Base-by-base conservation (phyloP, 2,329 filamentous ascomycete species). In the Cryphonectria japonica region DNA sequence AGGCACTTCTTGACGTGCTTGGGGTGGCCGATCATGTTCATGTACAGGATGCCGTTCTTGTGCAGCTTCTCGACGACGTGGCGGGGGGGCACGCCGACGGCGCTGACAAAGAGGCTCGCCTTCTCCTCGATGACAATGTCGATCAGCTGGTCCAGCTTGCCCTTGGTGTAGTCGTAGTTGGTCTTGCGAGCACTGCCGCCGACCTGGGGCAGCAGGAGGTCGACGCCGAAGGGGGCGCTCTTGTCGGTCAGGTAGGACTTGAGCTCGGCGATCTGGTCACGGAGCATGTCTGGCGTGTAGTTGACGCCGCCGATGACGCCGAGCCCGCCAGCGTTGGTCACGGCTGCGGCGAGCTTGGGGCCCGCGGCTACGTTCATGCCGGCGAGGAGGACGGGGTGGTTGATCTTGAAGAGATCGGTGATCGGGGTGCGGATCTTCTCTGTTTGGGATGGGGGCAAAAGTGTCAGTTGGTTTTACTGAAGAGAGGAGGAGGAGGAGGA, bases 11-110 rank as follows among this genome's bases (percentile, higher is more conserved):
- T 89, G 74, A 97, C 95, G 85, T 99, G 96, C 91, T 99, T 99
- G 79, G 96, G 95, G 88, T 99, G 96, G 76, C 96, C 96, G 81
- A 99, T 95, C 96, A 99, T 99, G 91, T 99, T 99, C 96, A 98
- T 98, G 88, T 97, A 97, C 76, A 97, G 88, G 76, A 99, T 89
- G 76, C 95, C 95, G 78, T 90, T 85, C 79, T 90, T 88, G 88
- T 99, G 96, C 63, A 99, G 90, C 80, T 89, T 92, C 75, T 98
- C 94, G 78, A 99, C 94, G 71, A 98, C 91, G 76, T 88, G 85
- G 83, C 93, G 93, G 76, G 96, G 94, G 60, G 96, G 95, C 37
- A 98, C 92, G 78, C 96, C 96, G 80, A 99, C 94, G 78, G 96
- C 96, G 67, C 93, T 98, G 77, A 99, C 96, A 85, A 99, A 99